Evolutionary conservation across 805 yeast genomes (phyloP), one percentile per base, ranked within the genome.

Genomic region (Kodamaea laetipori): DNA sequence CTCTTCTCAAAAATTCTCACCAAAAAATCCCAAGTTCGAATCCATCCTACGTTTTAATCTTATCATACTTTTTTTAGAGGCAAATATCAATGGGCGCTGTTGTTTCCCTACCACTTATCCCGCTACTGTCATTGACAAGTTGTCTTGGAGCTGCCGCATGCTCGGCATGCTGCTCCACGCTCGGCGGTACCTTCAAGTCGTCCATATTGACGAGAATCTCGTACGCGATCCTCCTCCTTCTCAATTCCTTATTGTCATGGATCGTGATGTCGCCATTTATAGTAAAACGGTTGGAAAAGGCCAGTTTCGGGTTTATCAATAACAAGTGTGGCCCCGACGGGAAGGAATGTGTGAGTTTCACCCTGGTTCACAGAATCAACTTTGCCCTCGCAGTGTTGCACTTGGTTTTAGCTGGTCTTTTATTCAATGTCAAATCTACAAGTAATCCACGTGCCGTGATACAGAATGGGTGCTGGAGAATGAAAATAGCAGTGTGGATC

Each of bases 391-490:
- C 96, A 2, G 39, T 82, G 43, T 64, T 89, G 45, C 99, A 94
- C 66, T 55, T 90, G 25, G 50, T 81, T 0, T 67, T 94, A 44
- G 95, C 94, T 1, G 63, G 69, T 2, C 56, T 86, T 31, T 69
- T 94, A 35, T 58, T 84, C 7, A 87, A 89, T 15, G 95, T 90
- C 4, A 81, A 80, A 51, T 82, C 94, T 1, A 83, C 95, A 1
- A 66, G 78, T 23, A 82, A 89, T 59, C 85, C 90, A 15, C 74
- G 97, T 34, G 83, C 94, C 0, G 79, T 77, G 16, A 74, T 94
- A 34, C 99, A 94, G 61, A 94, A 95, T 62, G 95, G 96, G 3
- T 84, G 79, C 71, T 94, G 99, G 99, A 77, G 83, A 34, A 57
- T 82, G 37, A 94, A 94, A 64, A 63, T 88, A 8, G 55, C 81